phyloP scores from a whole-genome alignment of 2,329 filamentous ascomycete genomes.

The Parastagonospora avenae region DNA sequence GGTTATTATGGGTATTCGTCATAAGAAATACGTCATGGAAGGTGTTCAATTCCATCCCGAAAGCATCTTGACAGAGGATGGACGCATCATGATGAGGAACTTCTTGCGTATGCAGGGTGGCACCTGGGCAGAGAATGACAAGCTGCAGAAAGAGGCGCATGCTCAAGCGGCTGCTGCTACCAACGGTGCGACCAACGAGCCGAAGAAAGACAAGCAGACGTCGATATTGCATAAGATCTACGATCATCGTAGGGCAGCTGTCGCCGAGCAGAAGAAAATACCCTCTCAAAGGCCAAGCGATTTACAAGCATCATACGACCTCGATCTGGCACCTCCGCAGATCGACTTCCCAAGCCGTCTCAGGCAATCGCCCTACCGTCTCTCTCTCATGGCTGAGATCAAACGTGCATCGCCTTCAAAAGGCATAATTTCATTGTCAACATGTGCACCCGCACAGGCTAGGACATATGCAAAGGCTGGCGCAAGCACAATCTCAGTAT shows the following conservation, averaged over 20 bases:
- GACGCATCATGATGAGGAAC: conserved; percentile 88
- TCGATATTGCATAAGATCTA: conserved; percentile 95
- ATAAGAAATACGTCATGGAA: conserved; percentile 89
- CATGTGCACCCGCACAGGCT: conserved; percentile 88
- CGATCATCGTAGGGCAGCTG: conserved; percentile 73
- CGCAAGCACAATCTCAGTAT: conserved; percentile 96
- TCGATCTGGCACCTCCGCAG: conserved; percentile 82
- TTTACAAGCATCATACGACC: conserved; percentile 82
- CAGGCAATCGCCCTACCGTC: conserved; percentile 79
- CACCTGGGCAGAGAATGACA: conserved; percentile 84
- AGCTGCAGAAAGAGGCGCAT: conserved; percentile 50
- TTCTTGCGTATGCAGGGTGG: conserved; percentile 87
- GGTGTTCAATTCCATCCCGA: conserved; percentile 98
- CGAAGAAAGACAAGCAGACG: conserved; percentile 64
- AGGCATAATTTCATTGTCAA: conserved; percentile 85
- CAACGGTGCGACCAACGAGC: conserved; percentile 26
- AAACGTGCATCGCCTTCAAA: conserved; percentile 97
- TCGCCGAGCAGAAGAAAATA: conserved; percentile 80
- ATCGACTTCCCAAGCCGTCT: conserved; percentile 81
- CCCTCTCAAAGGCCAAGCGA: conserved; percentile 84
- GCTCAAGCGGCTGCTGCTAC: conserved; percentile 39
- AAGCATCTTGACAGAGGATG: conserved; percentile 90
- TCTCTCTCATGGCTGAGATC: conserved; percentile 96
- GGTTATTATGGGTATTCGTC: conserved; percentile 95
- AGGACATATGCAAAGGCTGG: conserved; percentile 90